Conservation (phyloP, 2,329 filamentous ascomycete genomes). For the Apiospora rasikravindrae region DNA sequence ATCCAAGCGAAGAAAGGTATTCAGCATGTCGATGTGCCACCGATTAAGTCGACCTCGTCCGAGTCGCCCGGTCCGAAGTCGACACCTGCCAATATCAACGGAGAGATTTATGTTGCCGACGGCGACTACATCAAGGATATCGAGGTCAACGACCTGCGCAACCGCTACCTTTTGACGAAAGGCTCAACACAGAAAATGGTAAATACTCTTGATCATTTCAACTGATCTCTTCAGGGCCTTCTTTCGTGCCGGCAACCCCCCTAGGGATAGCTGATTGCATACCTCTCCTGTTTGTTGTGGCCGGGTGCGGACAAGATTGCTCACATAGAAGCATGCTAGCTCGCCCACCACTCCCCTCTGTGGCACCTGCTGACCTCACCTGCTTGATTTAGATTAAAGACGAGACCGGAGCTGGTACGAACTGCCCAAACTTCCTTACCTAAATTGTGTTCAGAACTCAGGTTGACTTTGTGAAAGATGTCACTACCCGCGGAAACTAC, state of each 20-base stretch:
- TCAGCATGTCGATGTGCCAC: constrained; percentile 88
- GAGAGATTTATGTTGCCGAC: constrained; percentile 92
- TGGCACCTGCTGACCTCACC: constrained; percentile 92
- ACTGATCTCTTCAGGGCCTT: constrained; percentile 65
- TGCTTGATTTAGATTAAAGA: constrained; percentile 98
- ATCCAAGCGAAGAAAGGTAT: constrained; percentile 87
- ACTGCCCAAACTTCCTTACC: constrained; percentile 54
- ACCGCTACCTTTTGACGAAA: constrained; percentile 96
- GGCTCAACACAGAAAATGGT: constrained; percentile 99
- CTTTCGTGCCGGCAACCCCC: constrained; percentile 25
- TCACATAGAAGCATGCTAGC: constrained; percentile 73
- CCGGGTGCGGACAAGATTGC: constrained; percentile 68
- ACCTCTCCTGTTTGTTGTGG: constrained; percentile 40
- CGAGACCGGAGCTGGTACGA: constrained; percentile 99
- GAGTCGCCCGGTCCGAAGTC: constrained; percentile 45
- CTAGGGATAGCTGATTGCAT: constrained; percentile 40
- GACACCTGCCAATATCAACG: constrained; percentile 67
- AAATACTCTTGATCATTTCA: constrained; percentile 73
- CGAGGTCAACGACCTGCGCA: constrained; percentile 96
- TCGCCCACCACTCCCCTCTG: constrained; percentile 66
- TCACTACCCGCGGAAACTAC: constrained; percentile 96
- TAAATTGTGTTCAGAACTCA: constrained; percentile 57
- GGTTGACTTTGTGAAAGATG: constrained; percentile 78
- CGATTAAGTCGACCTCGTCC: constrained; percentile 67
- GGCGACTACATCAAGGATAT: constrained; percentile 99